A percentile compares a stretch with the other conserved stretches of the same genome.
These are phyloP conservation scores for Raddia guianensis DNA, from an alignment of 176 grass and related monocot species.

Conservation along the genomic window DNA sequence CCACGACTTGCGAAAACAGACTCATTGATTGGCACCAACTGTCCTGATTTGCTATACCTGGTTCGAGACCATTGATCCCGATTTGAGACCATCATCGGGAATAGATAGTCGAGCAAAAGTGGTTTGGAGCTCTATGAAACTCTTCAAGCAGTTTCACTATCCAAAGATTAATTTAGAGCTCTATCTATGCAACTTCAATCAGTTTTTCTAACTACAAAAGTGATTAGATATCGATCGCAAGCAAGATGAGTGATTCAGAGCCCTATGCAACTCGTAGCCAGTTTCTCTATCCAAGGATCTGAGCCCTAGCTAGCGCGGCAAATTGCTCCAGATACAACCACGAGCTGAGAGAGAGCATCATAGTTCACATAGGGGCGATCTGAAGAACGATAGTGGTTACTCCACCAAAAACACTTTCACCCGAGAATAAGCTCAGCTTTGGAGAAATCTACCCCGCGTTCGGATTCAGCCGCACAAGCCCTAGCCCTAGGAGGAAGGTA, in stretches of 20 bases:
- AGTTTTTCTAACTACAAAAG: no score
- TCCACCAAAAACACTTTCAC: no score
- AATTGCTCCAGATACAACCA: background rate
- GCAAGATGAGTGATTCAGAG: background rate
- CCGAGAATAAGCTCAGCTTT: slow-evolving; percentile 2
- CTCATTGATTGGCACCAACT: background rate
- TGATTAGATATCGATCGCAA: no score
- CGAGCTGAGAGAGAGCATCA: slow-evolving; percentile 8
- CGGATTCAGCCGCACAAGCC: background rate
- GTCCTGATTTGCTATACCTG: background rate
- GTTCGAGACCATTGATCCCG: slow-evolving; percentile 1
- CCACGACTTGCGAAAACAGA: slow-evolving; percentile 14
- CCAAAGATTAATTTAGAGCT: background rate
- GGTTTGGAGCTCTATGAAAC: background rate
- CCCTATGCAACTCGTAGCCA: background rate
- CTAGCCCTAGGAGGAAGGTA: slow-evolving; percentile 5
- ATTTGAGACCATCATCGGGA: background rate
- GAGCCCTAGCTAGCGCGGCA: background rate
- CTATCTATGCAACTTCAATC: no score
- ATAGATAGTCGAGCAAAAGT: background rate
- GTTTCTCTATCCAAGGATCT: background rate
- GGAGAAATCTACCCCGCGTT: background rate
- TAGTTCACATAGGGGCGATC: slow-evolving; percentile 4
- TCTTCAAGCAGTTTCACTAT: background rate
- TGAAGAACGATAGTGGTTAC: background rate